Evolutionary conservation across 2,329 filamentous ascomycete genomes (phyloP), one percentile per base, ranked within the genome.

Genomic region (Xylaria sp.): DNA sequence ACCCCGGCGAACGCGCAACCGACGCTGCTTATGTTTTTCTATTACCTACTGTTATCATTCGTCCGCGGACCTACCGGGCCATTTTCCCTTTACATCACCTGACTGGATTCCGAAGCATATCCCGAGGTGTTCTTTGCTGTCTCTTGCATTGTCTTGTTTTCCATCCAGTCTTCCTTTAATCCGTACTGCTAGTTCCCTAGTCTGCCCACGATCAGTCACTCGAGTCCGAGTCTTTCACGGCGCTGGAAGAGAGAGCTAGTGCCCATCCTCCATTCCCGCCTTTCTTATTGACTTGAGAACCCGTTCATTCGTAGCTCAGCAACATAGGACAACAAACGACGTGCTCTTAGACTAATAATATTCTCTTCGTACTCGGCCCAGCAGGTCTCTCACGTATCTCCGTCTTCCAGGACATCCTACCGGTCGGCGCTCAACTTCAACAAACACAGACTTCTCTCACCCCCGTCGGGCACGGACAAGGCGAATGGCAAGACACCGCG

Each of bases 381-480:
- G 52, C 60, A 69, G 68, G 50, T 62, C 58, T 65, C 68, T 18
- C 54, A 65, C 52, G 7, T 56, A 44, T 63, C 64, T 61, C 62
- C 66, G 52, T 66, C 63, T 11, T 67, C 67, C 62, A 67, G 66
- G 58, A 61, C 66, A 59, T 61, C 62, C n/a, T 66, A 67, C 59
- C 68, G 74, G 65, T 75, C 75, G 53, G 73, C 75, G 54, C 66
- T 76, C 66, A 77, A 83, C 67, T 73, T 77, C 59, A 83, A 84
- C 70, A 85, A 84, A 71, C 81, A 85, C 70, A 85, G 85, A 71
- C 82, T 82, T 52, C 74, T 85, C 54, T 83, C 83, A 47, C 80
- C 78, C 51, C 79, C 81, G 55, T 73, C 71, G 16, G 75, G 74
- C 58, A 73, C 73, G 46, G 58, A 79, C 62, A 71, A 75, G 65